A percentile compares a stretch with the other conserved stretches of the same genome.
phyloP scores from a whole-genome alignment of 2,329 filamentous ascomycete genomes.

The Colletotrichum horii region DNA sequence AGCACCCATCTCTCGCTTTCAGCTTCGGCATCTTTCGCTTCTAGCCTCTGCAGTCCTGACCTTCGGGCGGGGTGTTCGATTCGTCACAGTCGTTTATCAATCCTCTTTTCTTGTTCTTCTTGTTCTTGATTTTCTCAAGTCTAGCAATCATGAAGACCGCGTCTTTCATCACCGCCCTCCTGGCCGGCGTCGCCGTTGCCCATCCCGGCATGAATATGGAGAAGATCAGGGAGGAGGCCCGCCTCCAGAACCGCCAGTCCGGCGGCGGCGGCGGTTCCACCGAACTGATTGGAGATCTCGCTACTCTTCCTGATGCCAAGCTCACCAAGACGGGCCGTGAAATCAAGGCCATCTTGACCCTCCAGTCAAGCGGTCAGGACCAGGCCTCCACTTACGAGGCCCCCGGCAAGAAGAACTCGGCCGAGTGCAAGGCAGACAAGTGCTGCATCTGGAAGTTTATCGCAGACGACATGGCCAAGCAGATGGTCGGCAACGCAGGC shows the following conservation, averaged over 20 bases:
- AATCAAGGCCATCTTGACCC: conserved; percentile 42
- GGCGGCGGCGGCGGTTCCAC: conserved; percentile 20
- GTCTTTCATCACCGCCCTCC: neutral
- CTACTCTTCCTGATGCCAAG: conserved; percentile 29
- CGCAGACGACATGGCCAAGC: conserved; percentile 39
- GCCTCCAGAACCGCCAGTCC: conserved; percentile 13
- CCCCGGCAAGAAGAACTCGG: conserved; percentile 26
- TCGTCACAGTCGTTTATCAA: conserved; percentile 7
- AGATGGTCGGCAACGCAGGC: conserved; percentile 41
- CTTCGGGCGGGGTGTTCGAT: conserved; percentile 6
- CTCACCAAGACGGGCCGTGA: conserved; percentile 38
- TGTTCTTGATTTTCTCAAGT: neutral
- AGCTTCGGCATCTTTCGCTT: conserved; percentile 14
- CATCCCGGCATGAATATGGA: conserved; percentile 31
- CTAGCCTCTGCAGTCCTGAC: neutral
- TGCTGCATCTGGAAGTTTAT: conserved; percentile 53
- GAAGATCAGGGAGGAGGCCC: conserved; percentile 21
- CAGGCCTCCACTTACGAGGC: conserved; percentile 2
- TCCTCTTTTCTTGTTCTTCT: neutral
- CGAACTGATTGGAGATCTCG: conserved; percentile 43
- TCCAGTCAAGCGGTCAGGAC: conserved; percentile 29
- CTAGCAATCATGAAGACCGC: conserved; percentile 12
- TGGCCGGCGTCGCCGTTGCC: conserved; percentile 8
- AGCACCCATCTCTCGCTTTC: conserved; percentile 13
- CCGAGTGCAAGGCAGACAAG: conserved; percentile 39